These are phyloP conservation scores for Vigna angularis DNA, from an alignment of 306 rosid genomes.

Conservation along the genomic window DNA sequence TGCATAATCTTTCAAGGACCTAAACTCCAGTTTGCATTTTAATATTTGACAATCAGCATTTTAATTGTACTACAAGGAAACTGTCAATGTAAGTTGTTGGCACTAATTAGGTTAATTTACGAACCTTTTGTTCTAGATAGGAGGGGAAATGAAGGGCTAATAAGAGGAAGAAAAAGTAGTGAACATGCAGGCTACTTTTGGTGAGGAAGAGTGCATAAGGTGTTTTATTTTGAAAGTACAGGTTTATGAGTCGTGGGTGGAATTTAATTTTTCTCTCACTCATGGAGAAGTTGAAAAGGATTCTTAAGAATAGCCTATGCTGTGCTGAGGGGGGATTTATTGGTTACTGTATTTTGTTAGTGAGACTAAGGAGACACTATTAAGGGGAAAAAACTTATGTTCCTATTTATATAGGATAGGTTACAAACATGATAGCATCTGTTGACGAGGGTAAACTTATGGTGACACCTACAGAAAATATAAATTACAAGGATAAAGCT, in stretches of 20 bases:
- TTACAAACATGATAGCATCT: not conserved
- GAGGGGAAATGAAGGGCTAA: slow-evolving; percentile 13
- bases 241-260: not conserved
- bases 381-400: not conserved
- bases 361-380: not conserved
- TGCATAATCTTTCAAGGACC: not conserved
- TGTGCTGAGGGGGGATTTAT: slow-evolving; percentile 9
- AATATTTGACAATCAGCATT: not conserved
- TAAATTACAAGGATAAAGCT: slow-evolving; percentile 14
- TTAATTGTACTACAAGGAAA: slow-evolving; percentile 1
- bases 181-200: slow-evolving; percentile 2
- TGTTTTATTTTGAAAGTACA: not conserved
- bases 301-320: slow-evolving; percentile 5
- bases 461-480: not conserved
- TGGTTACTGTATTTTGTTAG: not conserved
- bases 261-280: slow-evolving; percentile 6
- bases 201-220: not conserved
- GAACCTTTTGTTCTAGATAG: not conserved
- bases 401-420: slow-evolving; percentile 28
- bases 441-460: slow-evolving; percentile 26
- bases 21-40: slow-evolving; percentile 6
- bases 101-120: slow-evolving; percentile 3
- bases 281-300: not conserved
- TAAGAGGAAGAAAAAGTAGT: not conserved
- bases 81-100: slow-evolving; percentile 10